Base-by-base conservation (phyloP, 768 basidiomycete genomes). In the Suillus discolor region DNA sequence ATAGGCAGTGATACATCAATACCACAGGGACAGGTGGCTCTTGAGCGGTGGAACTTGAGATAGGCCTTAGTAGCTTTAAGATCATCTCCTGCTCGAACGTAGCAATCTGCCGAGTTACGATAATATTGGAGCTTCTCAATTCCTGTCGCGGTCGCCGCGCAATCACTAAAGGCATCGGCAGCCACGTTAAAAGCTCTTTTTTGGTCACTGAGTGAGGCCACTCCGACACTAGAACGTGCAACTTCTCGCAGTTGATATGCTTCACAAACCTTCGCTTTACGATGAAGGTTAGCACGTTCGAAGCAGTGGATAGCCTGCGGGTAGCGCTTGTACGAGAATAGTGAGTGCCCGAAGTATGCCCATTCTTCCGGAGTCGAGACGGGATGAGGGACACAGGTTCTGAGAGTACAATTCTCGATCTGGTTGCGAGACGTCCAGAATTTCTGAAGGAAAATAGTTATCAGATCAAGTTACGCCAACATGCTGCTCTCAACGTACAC, bases 281-380 rank as follows among this genome's bases (percentile, higher is more conserved):
- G 79, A 0, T 67, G 73, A 55, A 79, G 70, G 2, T 67, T 74
- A 1, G 89, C 89, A 4, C 83, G 80, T 57, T 82, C 79, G 51
- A 82, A 88, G 64, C 85, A 85, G 55, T 84, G 79, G 77, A 80
- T 82, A 0, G 89, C 86, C 66, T 89, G 85, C 3, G 78, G 69
- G 66, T 84, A 60, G 41, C 65, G 72, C 55, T 75, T 71, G 18
- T 76, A 69, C 7, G 75, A 68, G 70, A 85, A 86, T 3, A 85
- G 83, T 8, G 73, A 68, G 1, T 67, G 67, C 1, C 82, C 84
- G 23, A 75, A 80, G 28, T 73, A 70, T 7, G 73, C 78, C 84
- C 84, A 85, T 69, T 86, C 84, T 31, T 75, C 79, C 1, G 71
- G 68, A 13, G 82, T 81, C 4, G 89, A 90, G 0, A 82, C 83